Base-by-base conservation (phyloP, 2,329 filamentous ascomycete species). In the Penicillium sp. region DNA sequence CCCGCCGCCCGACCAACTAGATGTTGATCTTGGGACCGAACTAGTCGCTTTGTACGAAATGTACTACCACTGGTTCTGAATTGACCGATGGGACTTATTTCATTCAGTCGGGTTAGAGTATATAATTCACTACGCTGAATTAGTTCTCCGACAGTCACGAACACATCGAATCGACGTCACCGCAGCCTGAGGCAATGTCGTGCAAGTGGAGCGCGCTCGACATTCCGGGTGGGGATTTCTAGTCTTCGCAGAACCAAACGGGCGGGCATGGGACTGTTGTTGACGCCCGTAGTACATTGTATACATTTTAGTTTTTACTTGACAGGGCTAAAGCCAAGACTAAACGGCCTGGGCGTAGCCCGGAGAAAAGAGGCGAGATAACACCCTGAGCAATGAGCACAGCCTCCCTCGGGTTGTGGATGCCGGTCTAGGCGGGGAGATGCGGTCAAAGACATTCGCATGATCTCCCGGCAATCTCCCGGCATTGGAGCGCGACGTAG, bases 351-450 rank as follows among this genome's bases (percentile, higher is more conserved):
- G 35, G 45, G 58, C n/a, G 52, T 46, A 46, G 25, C 4, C 54
- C 37, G 30, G 46, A 48, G 40, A 53, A 57, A 7, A 25, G 14
- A 57, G 25, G 30, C 30, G 30, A 11, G 11, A 33, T 11, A 33
- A 45, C 26, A 33, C 30, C 14, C 37, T n/a, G n/a, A n/a, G 37
- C 37, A 38, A 7, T 33, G 10, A 52, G 53, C 58, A 60, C 58
- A 40, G 58, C 58, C 58, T 57, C 52, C 52, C n/a, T 30, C 25
- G 45, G 26, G 6, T 35, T 35, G 48, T 13, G 48, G 30, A 35
- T 51, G 30, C 30, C 11, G 48, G 48, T 22, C 28, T 13, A 6
- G 46, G 26, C 28, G 19, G 10, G 11, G 48, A 35, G 28, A 51
- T 35, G 4, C 8, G 28, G 11, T 51, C 16, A 30, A 5, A 30